A percentile compares a stretch with the other conserved stretches of the same genome.
These are phyloP conservation scores for Sorghum bicolor DNA, from an alignment of 176 grass and related monocot species.

Conservation along the genomic window DNA sequence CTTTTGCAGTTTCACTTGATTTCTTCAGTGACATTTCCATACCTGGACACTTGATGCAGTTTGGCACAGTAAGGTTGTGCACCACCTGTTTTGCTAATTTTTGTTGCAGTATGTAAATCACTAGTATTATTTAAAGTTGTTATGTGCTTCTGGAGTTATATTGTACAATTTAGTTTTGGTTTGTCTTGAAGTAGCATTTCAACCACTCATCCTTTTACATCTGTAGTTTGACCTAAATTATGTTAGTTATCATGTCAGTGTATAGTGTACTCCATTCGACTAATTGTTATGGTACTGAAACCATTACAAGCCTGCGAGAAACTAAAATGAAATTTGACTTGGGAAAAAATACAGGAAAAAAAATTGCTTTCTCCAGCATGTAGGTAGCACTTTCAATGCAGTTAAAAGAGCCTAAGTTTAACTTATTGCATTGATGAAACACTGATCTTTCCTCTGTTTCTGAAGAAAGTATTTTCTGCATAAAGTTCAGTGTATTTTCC, in stretches of 20 bases:
- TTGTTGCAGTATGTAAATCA: background rate
- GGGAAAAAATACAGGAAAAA: background rate
- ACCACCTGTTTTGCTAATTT: slow-evolving; percentile 15
- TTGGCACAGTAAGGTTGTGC: slow-evolving; percentile 47
- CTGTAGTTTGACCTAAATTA: background rate
- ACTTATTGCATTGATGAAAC: background rate
- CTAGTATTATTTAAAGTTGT: background rate
- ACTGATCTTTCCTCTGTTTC: background rate
- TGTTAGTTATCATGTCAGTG: background rate
- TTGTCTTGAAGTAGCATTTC: slow-evolving; percentile 18
- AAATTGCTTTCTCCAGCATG: background rate
- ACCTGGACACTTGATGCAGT: slow-evolving; percentile 60
- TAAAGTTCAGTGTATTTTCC: slow-evolving; percentile 1
- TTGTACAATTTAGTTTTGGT: background rate
- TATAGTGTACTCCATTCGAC: background rate
- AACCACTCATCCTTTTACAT: background rate
- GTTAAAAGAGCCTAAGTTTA: background rate
- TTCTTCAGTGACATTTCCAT: slow-evolving; percentile 84
- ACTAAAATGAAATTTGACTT: background rate
- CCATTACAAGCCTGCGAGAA: background rate
- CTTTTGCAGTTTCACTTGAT: slow-evolving; percentile 83
- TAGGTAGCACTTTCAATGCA: background rate
- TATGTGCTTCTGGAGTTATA: background rate
- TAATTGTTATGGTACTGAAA: background rate
- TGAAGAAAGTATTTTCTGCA: background rate